Percentiles rank a stretch among this genome's conserved stretches.
These are phyloP conservation scores for Triangularia verruculosa DNA, from an alignment of 2,329 filamentous ascomycete species.

Conservation along the genomic window DNA sequence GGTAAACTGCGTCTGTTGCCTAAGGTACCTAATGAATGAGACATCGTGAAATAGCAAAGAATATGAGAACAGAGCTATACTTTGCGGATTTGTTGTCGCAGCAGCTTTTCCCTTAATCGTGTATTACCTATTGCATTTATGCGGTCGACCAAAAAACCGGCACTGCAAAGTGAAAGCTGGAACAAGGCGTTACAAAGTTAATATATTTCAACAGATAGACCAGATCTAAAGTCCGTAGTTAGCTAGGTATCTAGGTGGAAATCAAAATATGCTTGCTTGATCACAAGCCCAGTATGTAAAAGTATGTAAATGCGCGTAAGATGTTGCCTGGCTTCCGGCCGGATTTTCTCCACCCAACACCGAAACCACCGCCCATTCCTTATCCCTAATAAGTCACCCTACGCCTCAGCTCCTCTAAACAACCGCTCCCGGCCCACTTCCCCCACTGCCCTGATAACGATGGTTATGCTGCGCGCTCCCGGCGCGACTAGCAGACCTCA, in stretches of 20 bases:
- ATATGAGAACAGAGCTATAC: too few relatives aligned
- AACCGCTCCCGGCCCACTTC: background rate
- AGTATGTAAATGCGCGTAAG: background rate
- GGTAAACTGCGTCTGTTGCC: too few relatives aligned
- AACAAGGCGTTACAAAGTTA: too few relatives aligned
- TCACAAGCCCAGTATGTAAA: background rate
- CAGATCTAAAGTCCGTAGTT: background rate
- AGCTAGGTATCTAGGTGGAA: background rate
- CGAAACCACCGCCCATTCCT: background rate
- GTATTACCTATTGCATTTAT: too few relatives aligned
- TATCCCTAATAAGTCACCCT: background rate
- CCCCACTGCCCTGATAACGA: slow-evolving; percentile 3
- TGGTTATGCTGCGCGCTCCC: background rate
- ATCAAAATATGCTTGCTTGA: background rate
- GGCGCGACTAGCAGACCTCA: slow-evolving; percentile 8
- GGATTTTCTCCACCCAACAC: background rate
- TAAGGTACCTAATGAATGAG: too few relatives aligned
- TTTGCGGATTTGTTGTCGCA: too few relatives aligned
- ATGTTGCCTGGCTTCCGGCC: background rate
- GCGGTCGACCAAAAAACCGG: too few relatives aligned
- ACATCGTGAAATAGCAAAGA: too few relatives aligned
- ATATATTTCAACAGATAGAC: too few relatives aligned
- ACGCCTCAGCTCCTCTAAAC: slow-evolving; percentile 1
- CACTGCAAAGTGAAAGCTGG: too few relatives aligned
- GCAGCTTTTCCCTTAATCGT: too few relatives aligned